These are phyloP conservation scores for Yamadazyma atlantica DNA, from an alignment of 1,139 yeast genomes.

Conservation along the genomic window DNA sequence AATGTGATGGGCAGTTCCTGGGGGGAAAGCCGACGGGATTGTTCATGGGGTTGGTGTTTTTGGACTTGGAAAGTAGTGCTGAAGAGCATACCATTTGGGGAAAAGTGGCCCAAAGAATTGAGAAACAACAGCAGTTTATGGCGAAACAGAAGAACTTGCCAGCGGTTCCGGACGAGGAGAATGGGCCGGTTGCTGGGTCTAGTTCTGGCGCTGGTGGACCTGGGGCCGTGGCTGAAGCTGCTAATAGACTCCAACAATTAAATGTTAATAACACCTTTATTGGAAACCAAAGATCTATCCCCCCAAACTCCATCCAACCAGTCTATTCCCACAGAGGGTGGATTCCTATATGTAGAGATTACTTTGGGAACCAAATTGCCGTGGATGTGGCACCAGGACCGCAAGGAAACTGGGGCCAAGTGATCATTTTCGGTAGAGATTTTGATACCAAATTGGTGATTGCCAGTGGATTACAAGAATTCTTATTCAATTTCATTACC, in stretches of 20 bases:
- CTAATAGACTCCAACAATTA: conserved; percentile 9
- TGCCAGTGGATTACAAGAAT: conserved; percentile 57
- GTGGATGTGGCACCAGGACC: conserved; percentile 65
- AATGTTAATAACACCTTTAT: conserved; percentile 34
- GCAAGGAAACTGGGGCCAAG: conserved; percentile 60
- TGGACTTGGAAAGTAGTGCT: conserved; percentile 69
- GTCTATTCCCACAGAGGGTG: conserved; percentile 58
- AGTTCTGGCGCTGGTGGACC: too few relatives aligned
- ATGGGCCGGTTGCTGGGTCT: neutral
- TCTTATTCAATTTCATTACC: conserved; percentile 44
- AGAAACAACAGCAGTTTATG: conserved; percentile 36
- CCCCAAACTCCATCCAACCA: conserved; percentile 56
- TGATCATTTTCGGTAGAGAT: conserved; percentile 64
- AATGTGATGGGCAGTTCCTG: conserved; percentile 80
- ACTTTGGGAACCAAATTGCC: conserved; percentile 61
- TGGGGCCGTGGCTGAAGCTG: conserved; percentile 19
- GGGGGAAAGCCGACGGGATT: conserved; percentile 78
- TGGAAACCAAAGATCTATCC: conserved; percentile 54
- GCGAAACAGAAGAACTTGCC: conserved; percentile 22
- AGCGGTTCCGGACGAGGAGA: conserved; percentile 5
- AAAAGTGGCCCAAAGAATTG: conserved; percentile 57
- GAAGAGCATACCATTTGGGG: conserved; percentile 77
- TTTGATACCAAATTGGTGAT: conserved; percentile 61
- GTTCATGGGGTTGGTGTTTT: conserved; percentile 65
- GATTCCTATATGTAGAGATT: conserved; percentile 61